Percentiles rank a stretch among this genome's conserved stretches.
Evolutionary conservation across 257 asterid species (phyloP).

Genomic region (Lithospermum erythrorhizon): DNA sequence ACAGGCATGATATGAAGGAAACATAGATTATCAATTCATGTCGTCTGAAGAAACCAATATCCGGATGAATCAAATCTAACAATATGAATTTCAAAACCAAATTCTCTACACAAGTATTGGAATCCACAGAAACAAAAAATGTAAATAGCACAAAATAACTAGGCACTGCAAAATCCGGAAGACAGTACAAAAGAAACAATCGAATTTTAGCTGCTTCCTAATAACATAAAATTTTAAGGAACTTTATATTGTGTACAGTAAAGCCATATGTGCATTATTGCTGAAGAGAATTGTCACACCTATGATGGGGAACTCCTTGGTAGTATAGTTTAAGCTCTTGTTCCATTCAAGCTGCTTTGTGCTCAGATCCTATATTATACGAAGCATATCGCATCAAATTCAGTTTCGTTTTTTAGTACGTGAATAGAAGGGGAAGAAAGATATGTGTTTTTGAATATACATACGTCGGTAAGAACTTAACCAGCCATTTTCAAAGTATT

Average conservation of each 20-base stretch:
- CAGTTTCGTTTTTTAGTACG: background rate
- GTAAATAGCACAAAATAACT: background rate
- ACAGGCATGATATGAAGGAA: too few relatives aligned
- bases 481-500: background rate
- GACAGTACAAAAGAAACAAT: background rate
- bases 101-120: background rate
- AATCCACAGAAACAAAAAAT: background rate
- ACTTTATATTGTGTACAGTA: slow-evolving; percentile 1
- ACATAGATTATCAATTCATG: background rate
- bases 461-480: too few relatives aligned
- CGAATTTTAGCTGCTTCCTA: background rate
- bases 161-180: slow-evolving; percentile 2
- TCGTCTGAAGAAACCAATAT: background rate
- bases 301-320: background rate
- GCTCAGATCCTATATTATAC: background rate
- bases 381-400: background rate
- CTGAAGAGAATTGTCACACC: background rate
- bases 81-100: background rate
- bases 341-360: background rate
- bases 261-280: background rate
- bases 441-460: too few relatives aligned
- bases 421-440: background rate
- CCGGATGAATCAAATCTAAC: background rate
- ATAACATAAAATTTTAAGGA: background rate
- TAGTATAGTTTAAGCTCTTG: background rate